Conservation (phyloP, 495 filamentous ascomycete genomes). For the Neurospora sp. region DNA sequence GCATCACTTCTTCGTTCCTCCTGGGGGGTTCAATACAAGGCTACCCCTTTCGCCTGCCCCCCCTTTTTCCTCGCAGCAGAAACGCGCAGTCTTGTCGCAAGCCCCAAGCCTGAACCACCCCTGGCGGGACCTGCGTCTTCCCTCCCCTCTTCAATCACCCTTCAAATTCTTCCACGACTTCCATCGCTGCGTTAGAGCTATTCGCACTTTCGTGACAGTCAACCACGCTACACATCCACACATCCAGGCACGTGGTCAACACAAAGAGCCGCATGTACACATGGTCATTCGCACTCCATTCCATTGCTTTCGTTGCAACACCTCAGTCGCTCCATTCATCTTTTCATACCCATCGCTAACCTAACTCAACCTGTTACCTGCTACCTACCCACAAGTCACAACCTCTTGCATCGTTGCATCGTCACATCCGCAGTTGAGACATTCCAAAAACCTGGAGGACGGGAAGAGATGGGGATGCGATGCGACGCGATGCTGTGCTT, state of each 20-base stretch:
- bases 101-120: not conserved
- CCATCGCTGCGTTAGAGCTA: not conserved
- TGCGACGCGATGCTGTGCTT: not conserved
- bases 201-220: not conserved
- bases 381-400: not conserved
- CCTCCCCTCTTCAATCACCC: not conserved
- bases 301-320: not conserved
- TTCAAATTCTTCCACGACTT: not conserved
- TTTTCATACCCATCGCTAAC: not conserved
- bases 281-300: not conserved
- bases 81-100: not conserved
- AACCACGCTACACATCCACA: not conserved
- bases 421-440: not conserved
- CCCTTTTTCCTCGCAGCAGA: not conserved
- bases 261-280: not conserved
- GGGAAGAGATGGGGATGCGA: not conserved
- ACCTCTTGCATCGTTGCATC: not conserved
- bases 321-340: not conserved
- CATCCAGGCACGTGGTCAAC: not conserved
- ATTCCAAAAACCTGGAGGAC: not conserved
- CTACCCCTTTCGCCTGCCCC: not conserved
- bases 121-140: not conserved
- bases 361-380: not conserved
- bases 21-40: not conserved
- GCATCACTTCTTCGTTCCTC: not conserved